Conservation (phyloP, 352 stramenopile species). For the Globisporangium apiculatum region DNA sequence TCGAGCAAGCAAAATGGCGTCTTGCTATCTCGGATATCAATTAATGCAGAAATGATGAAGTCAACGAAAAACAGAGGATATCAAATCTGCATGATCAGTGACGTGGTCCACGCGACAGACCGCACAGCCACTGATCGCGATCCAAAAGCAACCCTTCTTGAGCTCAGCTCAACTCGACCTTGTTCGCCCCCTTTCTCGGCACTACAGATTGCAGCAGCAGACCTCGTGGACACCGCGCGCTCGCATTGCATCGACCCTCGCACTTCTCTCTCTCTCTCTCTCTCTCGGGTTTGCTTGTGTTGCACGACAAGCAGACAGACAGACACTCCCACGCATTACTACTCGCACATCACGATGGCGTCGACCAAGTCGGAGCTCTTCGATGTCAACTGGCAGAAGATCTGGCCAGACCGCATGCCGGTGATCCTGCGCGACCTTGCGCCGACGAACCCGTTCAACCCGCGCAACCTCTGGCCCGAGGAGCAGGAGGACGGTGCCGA, state of each 20-base stretch:
- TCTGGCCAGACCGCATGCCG: constrained; percentile 84
- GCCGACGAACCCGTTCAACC: constrained; percentile 83
- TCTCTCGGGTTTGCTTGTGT: no score
- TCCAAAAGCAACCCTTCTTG: constrained; percentile 1
- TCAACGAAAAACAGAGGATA: no score
- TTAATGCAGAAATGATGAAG: no score
- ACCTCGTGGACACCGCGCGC: no score
- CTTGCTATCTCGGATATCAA: no score
- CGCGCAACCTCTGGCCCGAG: constrained; percentile 78
- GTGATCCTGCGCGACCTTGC: constrained; percentile 82
- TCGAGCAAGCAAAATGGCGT: no score
- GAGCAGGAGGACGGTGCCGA: constrained; percentile 36
- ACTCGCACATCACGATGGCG: constrained; percentile 21
- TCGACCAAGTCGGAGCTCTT: constrained; percentile 69
- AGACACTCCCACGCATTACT: no score
- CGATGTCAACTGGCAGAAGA: constrained; percentile 87
- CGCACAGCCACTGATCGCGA: neutral
- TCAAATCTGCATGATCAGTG: no score
- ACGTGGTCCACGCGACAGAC: neutral
- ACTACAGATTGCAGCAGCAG: constrained; percentile 1
- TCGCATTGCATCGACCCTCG: no score
- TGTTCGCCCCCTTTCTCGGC: neutral
- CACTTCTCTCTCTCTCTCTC: no score
- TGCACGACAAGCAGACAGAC: no score
- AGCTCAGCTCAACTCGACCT: no score